Conservation (phyloP, 768 basidiomycete species). For the Mycena chlorophos region DNA sequence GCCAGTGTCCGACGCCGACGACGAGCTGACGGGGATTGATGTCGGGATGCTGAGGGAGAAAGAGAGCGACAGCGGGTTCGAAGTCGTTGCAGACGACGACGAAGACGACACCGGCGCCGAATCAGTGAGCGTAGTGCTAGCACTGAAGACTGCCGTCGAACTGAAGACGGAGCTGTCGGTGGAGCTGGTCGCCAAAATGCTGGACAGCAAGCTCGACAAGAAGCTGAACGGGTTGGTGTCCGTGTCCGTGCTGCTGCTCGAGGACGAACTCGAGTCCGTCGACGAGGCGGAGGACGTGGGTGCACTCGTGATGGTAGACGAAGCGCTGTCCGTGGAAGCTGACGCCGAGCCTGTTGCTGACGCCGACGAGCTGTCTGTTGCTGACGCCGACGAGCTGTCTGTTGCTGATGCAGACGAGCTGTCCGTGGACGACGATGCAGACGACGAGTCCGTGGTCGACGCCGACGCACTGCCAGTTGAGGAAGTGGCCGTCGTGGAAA, state of each 20-base stretch:
- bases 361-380: neutral
- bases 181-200: neutral
- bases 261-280: neutral
- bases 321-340: neutral
- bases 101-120: constrained; percentile 12
- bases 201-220: neutral
- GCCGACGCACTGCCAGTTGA: neutral
- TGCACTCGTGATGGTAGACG: neutral
- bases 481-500: constrained; percentile 4
- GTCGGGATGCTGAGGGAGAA: too few species aligned
- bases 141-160: constrained; percentile 4
- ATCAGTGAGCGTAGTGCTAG: neutral
- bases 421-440: neutral
- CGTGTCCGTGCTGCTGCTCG: neutral
- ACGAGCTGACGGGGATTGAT: neutral
- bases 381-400: constrained; percentile 5
- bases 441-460: neutral
- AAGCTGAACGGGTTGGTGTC: neutral
- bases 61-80: too few species aligned
- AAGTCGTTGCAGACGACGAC: too few species aligned
- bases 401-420: too few species aligned
- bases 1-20: constrained; percentile 3
- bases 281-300: neutral
- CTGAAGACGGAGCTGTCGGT: neutral
- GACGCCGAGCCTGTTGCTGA: neutral